These are phyloP conservation scores for Exophiala calicioides DNA, from an alignment of 2,329 filamentous ascomycete species.

Conservation along the genomic window DNA sequence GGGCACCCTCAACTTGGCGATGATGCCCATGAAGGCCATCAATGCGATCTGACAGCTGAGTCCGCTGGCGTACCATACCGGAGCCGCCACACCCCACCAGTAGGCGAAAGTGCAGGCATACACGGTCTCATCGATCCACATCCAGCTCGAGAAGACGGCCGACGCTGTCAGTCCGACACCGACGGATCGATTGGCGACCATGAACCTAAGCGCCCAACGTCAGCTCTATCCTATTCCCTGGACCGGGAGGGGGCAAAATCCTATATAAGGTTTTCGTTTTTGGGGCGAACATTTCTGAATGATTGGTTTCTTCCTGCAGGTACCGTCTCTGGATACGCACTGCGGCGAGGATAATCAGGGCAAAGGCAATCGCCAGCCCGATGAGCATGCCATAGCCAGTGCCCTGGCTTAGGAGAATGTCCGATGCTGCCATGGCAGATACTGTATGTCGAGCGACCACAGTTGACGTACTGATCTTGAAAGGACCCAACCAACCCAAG, in stretches of 20 bases:
- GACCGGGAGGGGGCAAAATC: too few relatives aligned
- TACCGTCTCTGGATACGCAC: conserved; percentile 49
- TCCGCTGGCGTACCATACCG: conserved; percentile 43
- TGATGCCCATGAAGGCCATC: conserved; percentile 52
- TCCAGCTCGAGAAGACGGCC: conserved; percentile 42
- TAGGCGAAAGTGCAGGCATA: conserved; percentile 39
- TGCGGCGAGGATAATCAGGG: conserved; percentile 48
- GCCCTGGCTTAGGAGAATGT: conserved; percentile 39
- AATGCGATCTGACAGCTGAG: conserved; percentile 53
- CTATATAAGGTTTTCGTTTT: too few relatives aligned
- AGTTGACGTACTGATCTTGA: too few relatives aligned
- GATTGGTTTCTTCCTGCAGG: conserved; percentile 45
- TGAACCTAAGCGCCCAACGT: too few relatives aligned
- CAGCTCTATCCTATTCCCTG: too few relatives aligned
- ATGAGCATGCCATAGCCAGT: conserved; percentile 52
- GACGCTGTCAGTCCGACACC: conserved; percentile 41
- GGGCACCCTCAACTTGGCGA: conserved; percentile 52
- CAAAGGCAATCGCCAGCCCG: conserved; percentile 52
- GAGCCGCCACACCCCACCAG: conserved; percentile 39
- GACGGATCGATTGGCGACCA: conserved; percentile 42
- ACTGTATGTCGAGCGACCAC: too few relatives aligned
- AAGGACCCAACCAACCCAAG: too few relatives aligned
- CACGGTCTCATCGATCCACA: conserved; percentile 43
- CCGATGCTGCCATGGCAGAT: too few relatives aligned
- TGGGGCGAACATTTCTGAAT: conserved; percentile 49